Conservation (phyloP, 805 yeast species). For the Yueomyces sinensis region DNA sequence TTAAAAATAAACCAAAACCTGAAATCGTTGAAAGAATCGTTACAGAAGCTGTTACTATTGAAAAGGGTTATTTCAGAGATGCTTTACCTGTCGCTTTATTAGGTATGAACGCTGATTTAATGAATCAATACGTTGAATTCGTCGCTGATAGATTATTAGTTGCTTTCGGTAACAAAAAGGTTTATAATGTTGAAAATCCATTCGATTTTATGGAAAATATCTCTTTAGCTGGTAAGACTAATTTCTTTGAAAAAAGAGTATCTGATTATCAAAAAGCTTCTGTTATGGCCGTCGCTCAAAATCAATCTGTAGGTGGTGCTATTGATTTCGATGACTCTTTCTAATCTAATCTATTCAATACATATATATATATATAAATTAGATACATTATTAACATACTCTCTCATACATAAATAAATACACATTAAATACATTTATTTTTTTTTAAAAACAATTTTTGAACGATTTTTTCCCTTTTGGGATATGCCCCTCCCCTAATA, state of each 20-base stretch:
- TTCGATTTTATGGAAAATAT: conserved; percentile 99
- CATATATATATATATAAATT: too few relatives aligned
- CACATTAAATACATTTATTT: too few relatives aligned
- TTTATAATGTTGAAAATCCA: conserved; percentile 81
- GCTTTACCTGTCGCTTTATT: conserved; percentile 86
- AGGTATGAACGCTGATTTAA: conserved; percentile 87
- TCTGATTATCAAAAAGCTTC: conserved; percentile 99
- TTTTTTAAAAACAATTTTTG: too few relatives aligned
- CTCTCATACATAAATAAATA: too few relatives aligned
- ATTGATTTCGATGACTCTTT: conserved; percentile 91
- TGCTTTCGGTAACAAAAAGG: conserved; percentile 81
- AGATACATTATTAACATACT: too few relatives aligned
- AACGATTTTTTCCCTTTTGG: too few relatives aligned
- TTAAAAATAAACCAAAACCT: conserved; percentile 74
- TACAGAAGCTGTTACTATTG: conserved; percentile 90
- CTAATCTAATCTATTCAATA: conserved; percentile 32
- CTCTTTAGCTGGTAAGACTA: conserved; percentile 96
- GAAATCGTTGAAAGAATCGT: conserved; percentile 71
- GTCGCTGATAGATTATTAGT: conserved; percentile 91
- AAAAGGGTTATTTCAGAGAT: conserved; percentile 87
- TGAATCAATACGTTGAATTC: conserved; percentile 97
- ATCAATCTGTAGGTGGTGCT: conserved; percentile 35
- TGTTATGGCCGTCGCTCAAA: conserved; percentile 72
- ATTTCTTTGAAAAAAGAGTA: conserved; percentile 97
- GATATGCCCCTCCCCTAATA: too few relatives aligned